A percentile compares a stretch with the other conserved stretches of the same genome.
Evolutionary conservation across 129 eudicot genomes (phyloP).

Genomic region (Dittrichia graveolens): DNA sequence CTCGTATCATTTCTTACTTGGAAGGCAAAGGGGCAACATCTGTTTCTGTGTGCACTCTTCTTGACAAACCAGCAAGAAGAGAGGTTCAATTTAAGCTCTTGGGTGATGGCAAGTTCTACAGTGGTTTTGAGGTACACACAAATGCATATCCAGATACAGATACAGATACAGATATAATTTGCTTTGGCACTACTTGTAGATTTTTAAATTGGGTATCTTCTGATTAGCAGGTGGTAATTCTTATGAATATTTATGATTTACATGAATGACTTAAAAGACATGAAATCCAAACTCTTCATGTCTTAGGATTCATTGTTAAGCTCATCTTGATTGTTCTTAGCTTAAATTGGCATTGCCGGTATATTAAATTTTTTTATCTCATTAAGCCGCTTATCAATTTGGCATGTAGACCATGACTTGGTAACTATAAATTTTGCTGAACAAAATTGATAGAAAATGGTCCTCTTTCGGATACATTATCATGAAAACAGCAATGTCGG

Average conservation of each 20-base stretch:
- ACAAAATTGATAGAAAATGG: neutral
- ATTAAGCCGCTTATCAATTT: no score
- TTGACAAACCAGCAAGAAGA: slow-evolving; percentile 86
- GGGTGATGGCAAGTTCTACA: slow-evolving; percentile 78
- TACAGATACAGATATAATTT: neutral
- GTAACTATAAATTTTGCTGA: neutral
- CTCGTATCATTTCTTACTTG: slow-evolving; percentile 58
- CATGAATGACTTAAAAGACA: no score
- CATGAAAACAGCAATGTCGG: neutral
- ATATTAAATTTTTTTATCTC: no score
- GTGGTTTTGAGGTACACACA: slow-evolving; percentile 72
- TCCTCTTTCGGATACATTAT: neutral
- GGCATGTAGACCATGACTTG: no score
- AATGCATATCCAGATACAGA: neutral
- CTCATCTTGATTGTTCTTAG: no score
- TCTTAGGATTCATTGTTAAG: no score
- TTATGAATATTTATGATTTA: no score
- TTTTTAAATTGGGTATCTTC: neutral
- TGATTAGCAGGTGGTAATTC: no score
- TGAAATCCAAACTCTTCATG: no score
- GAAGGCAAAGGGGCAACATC: slow-evolving; percentile 74
- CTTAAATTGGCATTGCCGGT: no score
- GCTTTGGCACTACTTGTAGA: neutral
- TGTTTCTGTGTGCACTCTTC: slow-evolving; percentile 85
- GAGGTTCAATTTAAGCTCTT: slow-evolving; percentile 63